phyloP scores from a whole-genome alignment of 768 basidiomycete genomes.

The Scleroderma citrinum region DNA sequence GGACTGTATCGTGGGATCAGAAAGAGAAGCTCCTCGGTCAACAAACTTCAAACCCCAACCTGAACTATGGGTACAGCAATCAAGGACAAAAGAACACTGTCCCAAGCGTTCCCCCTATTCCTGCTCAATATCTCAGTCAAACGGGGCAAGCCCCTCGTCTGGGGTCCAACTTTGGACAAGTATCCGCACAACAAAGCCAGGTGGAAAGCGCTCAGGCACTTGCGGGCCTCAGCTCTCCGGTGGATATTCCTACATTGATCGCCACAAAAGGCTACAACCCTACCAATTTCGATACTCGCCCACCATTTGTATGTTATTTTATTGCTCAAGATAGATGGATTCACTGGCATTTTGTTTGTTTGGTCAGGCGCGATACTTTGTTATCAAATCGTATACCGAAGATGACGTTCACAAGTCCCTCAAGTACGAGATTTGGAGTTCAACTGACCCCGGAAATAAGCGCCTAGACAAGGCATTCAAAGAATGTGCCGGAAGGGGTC shows the following conservation, averaged over 20 bases:
- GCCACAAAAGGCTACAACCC: constrained; percentile 91
- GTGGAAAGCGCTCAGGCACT: constrained; percentile 33
- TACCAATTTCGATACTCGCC: constrained; percentile 72
- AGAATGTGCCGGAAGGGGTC: constrained; percentile 85
- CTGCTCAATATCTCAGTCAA: constrained; percentile 66
- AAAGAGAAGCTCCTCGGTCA: constrained; percentile 52
- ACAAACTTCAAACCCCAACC: constrained; percentile 63
- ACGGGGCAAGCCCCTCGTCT: constrained; percentile 35
- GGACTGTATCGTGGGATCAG: constrained; percentile 54
- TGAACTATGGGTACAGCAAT: constrained; percentile 53
- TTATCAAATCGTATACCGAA: constrained; percentile 99
- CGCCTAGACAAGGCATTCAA: constrained; percentile 96
- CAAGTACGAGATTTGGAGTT: constrained; percentile 97
- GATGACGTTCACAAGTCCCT: constrained; percentile 98
- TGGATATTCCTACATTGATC: constrained; percentile 83
- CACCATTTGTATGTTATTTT: constrained; percentile 55
- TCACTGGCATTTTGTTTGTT: neutral
- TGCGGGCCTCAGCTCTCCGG: constrained; percentile 51
- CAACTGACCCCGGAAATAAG: constrained; percentile 95
- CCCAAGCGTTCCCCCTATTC: constrained; percentile 69
- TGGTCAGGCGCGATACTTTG: constrained; percentile 81
- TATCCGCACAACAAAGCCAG: constrained; percentile 22
- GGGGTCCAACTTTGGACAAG: constrained; percentile 32
- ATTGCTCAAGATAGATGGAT: neutral
- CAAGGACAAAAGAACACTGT: constrained; percentile 34